Base-by-base conservation (phyloP, 345 rosid species). In the Eutrema yunnanense region DNA sequence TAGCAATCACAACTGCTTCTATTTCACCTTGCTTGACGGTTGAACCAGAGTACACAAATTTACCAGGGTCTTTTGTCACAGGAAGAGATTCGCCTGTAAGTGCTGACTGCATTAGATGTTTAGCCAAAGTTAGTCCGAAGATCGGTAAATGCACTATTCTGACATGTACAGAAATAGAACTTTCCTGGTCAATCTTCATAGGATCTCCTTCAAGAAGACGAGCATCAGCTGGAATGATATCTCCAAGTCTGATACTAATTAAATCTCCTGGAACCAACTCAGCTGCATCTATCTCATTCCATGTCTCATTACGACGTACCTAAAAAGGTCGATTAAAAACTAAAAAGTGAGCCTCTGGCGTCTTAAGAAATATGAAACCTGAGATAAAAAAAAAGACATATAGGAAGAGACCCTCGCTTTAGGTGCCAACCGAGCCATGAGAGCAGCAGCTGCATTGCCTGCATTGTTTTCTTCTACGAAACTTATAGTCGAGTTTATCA, bases 141-240 rank as follows among this genome's bases (percentile, higher is more conserved):
- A 14, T 5, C 6, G 2, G n/a, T 46, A 5, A 19, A 49, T 4
- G 54, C 8, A 52, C 3, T 9, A 11, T 6, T 52, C 29, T 53
- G 19, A 29, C 9, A 30, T 1, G 9, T 27, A 13, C 0, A 53
- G 70, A 5, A 6, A 30, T 22, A 56, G 16, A 30, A 34, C 34
- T 54, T 71, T 80, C 88, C 82, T 79, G 90, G 49, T 88, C 90
- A 47, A 88, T 82, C 74, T 86, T 88, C 30, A 86, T 66, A 50
- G 94, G 90, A 67, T 90, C 94, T 49, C 96, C 96, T 78, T 83
- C 87, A 9, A 88, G 78, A 44, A 90, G 86, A 41, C 89, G 86
- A 7, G 86, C 92, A 81, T 86, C 88, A 27, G 94, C 90, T 3
- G 94, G 94, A 54, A 86, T 78, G 48, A 86, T 88, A 51, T 84